Conservation (phyloP, 371 early-diverging fungal genomes). For the Catenaria anguillulae region DNA sequence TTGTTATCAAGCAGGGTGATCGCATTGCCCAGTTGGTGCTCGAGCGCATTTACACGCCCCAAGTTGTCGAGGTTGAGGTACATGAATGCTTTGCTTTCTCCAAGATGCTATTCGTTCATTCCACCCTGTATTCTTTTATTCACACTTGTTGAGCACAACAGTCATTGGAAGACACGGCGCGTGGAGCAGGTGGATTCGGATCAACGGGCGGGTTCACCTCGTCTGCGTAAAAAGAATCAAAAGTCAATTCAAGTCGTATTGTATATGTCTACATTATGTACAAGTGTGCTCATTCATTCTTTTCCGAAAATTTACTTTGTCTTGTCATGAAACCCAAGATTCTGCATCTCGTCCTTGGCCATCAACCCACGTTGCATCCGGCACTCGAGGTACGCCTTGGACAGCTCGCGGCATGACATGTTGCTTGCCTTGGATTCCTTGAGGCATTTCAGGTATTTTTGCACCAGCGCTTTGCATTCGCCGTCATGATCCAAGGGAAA, state of each 20-base stretch:
- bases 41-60: slow-evolving; percentile 68
- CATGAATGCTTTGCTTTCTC: slow-evolving; percentile 8
- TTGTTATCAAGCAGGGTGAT: slow-evolving; percentile 67
- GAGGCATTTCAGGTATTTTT: slow-evolving; percentile 20
- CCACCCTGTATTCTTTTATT: neutral
- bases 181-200: slow-evolving; percentile 86
- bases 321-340: slow-evolving; percentile 21
- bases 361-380: slow-evolving; percentile 29
- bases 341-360: slow-evolving; percentile 21
- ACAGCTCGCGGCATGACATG: slow-evolving; percentile 17
- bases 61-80: slow-evolving; percentile 59
- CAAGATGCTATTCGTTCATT: neutral
- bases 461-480: slow-evolving; percentile 22
- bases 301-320: neutral
- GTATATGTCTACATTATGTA: too few relatives aligned
- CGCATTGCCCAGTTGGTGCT: slow-evolving; percentile 94
- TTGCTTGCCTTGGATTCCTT: slow-evolving; percentile 13
- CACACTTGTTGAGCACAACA: too few relatives aligned
- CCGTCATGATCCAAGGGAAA: slow-evolving; percentile 31
- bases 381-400: slow-evolving; percentile 25
- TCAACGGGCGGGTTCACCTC: slow-evolving; percentile 57
- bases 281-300: too few relatives aligned
- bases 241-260: too few relatives aligned
- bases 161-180: slow-evolving; percentile 54
- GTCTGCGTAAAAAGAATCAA: neutral